Conservation (phyloP, 78 protist species). For the Dictyostelium capitatum region DNA sequence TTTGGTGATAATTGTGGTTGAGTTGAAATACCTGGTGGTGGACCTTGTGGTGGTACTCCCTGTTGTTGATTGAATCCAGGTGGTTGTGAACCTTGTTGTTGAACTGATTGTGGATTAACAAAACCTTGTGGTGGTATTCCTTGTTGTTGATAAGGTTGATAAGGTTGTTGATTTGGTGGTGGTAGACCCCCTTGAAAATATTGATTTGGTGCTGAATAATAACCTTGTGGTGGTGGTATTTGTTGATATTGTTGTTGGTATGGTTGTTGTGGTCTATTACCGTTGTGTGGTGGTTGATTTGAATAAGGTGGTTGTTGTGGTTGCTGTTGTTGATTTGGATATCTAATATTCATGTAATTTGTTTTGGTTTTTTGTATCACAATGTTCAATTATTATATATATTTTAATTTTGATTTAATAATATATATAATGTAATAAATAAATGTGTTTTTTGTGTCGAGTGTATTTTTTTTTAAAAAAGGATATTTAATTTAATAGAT, state of each 20-base stretch:
- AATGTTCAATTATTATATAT: no score
- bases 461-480: no score
- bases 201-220: neutral
- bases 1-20: neutral
- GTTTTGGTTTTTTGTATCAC: neutral
- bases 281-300: neutral
- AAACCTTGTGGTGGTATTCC: conserved; percentile 3
- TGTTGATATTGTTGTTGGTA: conserved; percentile 8
- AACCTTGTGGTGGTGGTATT: neutral
- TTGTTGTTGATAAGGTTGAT: neutral
- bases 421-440: no score
- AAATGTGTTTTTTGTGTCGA: no score
- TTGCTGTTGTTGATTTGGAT: neutral
- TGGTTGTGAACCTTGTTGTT: conserved; percentile 23
- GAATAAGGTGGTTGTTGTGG: neutral
- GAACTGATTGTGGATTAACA: neutral
- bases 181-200: neutral
- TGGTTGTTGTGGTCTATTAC: neutral
- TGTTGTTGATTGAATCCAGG: conserved; percentile 8
- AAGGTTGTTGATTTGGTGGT: conserved; percentile 13
- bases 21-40: neutral
- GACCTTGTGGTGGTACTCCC: conserved; percentile 2
- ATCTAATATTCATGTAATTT: neutral
- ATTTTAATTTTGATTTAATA: no score
- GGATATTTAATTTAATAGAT: no score